Base-by-base conservation (phyloP, 75 land plant species). In the Cryptomeria japonica region DNA sequence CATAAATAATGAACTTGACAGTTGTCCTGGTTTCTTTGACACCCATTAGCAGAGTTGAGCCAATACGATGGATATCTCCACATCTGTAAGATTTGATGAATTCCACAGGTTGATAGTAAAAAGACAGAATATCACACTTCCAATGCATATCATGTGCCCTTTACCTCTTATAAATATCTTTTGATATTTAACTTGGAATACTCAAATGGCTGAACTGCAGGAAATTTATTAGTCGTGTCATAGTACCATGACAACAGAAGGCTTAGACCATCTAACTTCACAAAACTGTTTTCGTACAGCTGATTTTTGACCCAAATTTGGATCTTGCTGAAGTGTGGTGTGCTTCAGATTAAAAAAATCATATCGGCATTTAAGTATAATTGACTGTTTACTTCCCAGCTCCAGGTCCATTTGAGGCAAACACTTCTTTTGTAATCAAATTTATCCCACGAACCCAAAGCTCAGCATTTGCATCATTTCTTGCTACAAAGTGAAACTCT, bases 371-470 rank as follows among this genome's bases (percentile, higher is more conserved):
- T 55, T 53, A 7, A 37, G 22, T 37, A 37, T 56, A 37, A 56
- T 10, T 8, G 2, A 53, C 37, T 19, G 32, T 55, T 85, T 37
- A 86, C 84, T 44, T 75, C 15, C 79, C 49, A 38, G 68, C 83
- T 70, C 34, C 32, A 41, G 82, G 31, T 11, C 82, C 87, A 75
- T 37, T 86, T 41, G 87, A 75, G 38, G 38, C 22, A 12, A 31
- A 19, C 19, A 92, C 92, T 80, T 94, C 93, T 78, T 83, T 89
- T 0, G 91, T 88, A 15, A 95, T 87, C 39, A 94, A 88, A 64
- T 79, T 94, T n/a, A 97, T 97, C 5, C 98, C 98, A 36, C 98
- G 93, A 73, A 94, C 97, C 98, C 98, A 97, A 5, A 97, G 87
- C 86, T 95, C 95, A 0, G 98, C 97, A 80, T 51, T 86, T 86